Evolutionary conservation across 768 basidiomycete genomes (phyloP), one percentile per base, ranked within the genome.

Genomic region (Strobilomyces dryophilus): DNA sequence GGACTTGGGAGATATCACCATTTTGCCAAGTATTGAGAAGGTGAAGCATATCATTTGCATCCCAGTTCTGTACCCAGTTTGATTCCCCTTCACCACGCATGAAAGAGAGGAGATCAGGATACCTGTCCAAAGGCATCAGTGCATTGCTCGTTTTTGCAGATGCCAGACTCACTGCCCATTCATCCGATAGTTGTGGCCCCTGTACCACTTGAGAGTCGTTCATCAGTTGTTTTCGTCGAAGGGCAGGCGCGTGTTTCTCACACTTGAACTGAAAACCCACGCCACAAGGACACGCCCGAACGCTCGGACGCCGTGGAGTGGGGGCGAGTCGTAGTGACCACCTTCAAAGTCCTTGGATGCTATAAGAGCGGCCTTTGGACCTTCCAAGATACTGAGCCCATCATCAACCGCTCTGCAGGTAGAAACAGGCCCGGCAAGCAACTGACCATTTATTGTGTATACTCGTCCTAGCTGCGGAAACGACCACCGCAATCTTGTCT

Each of bases 171-270:
- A 77, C 73, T 63, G 58, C 43, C 79, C 79, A 44, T 56, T 62
- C 59, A 71, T 57, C 37, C 76, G 68, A 63, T 79, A 74, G 5
- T 63, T 58, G 48, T 78, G 68, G 51, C 80, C 63, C 45, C 79
- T 71, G 68, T 74, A 83, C 79, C 80, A 82, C 81, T 83, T 52
- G 26, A 18, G 3, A 48, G 2, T 31, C 24, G 24, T 24, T 15
- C 8, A 45, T 0, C 35, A 40, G 35, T 57, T 8, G 44, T 26
- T 4, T 18, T 42, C 92, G 69, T 95, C 90, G 24, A 52, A 93
- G 74, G 17, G 92, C 90, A 49, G 91, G 79, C n/a, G 90, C 89
- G 52, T 85, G 84, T 92, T 44, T 62, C 73, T 36, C 47, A 80
- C 80, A 34, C 78, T 70, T 58, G 81, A 78, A 9, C 80, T 76